Percentiles rank a stretch among this genome's conserved stretches.
Evolutionary conservation across 768 basidiomycete species (phyloP).

Genomic region (Phaeotremella skinneri): DNA sequence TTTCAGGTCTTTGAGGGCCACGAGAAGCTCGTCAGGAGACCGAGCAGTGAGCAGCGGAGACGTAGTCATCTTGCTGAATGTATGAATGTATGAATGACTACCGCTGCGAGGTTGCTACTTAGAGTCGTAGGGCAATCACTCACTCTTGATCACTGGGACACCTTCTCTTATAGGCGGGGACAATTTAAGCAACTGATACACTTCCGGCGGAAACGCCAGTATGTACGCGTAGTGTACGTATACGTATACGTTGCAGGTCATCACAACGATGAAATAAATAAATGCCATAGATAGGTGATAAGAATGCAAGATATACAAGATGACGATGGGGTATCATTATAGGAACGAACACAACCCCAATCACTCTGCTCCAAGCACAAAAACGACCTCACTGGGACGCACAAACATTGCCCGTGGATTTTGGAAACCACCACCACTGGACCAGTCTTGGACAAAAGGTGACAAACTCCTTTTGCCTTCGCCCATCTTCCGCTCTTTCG

Average conservation of each 20-base stretch:
- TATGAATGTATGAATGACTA: too few relatives aligned
- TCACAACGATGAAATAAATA: too few relatives aligned
- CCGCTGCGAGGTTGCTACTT: too few relatives aligned
- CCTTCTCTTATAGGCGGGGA: too few relatives aligned
- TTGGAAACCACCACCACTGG: constrained; percentile 1
- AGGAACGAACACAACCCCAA: not conserved
- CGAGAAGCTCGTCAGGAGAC: constrained; percentile 17
- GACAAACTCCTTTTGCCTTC: constrained; percentile 17
- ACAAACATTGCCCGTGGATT: constrained; percentile 39
- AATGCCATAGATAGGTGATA: too few relatives aligned
- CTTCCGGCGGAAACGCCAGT: too few relatives aligned
- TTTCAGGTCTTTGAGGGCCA: constrained; percentile 46
- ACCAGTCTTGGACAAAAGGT: constrained; percentile 13
- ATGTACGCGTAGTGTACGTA: too few relatives aligned
- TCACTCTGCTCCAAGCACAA: constrained; percentile 32
- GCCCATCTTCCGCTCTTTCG: not conserved
- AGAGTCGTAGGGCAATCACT: too few relatives aligned
- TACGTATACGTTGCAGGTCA: too few relatives aligned
- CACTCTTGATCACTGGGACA: too few relatives aligned
- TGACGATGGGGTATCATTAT: not conserved
- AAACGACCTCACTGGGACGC: constrained; percentile 43
- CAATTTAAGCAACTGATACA: too few relatives aligned
- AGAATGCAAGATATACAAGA: constrained; percentile 2
- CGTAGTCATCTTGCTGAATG: not conserved
- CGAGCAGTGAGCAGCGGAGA: not conserved